Base-by-base conservation (phyloP, 768 basidiomycete species). In the Mycena metata region DNA sequence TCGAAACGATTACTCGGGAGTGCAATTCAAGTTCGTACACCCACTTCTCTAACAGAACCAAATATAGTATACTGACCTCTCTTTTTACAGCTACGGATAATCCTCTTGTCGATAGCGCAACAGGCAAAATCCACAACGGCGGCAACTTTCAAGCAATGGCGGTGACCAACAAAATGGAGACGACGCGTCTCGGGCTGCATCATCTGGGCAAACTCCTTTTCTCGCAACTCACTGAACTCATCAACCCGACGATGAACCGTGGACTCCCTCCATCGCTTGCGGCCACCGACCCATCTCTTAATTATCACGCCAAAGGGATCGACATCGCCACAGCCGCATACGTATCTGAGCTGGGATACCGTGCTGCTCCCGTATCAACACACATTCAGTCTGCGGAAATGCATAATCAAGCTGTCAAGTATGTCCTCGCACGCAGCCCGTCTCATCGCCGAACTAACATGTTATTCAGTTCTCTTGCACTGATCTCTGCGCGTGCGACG, bases 391-490 rank as follows among this genome's bases (percentile, higher is more conserved):
- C 91, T 2, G 94, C 94, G 1, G 94, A 96, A 80, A 94, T 95
- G 92, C 93, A 95, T 76, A 96, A 96, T 72, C 95, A 96, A 78
- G 92, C 95, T 49, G 88, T 96, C 78, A 96, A 96, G 92, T 94
- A 70, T 67, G 91, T 82, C 13, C 8, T 59, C 39, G 41, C 33
- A 15, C 26, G 12, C 21, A n/a, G 15, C 45, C n/a, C 12, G n/a
- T 42, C 15, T 26, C 16, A 54, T 58, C 50, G 15, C 19, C 15
- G 17, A 54, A 16, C 59, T 58, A 46, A 49, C 36, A 10, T 26
- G 50, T 70, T 12, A 41, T 58, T 61, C 35, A 71, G 92, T 78
- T 95, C 94, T 7, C 83, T 96, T 61, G 95, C 95, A 0, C 82
- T 96, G 70, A 72, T 72, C 24, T 65, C 70, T 26, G 70, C 50